Conservation (phyloP, 2,329 filamentous ascomycete genomes). For the Nannizziopsis barbatae region DNA sequence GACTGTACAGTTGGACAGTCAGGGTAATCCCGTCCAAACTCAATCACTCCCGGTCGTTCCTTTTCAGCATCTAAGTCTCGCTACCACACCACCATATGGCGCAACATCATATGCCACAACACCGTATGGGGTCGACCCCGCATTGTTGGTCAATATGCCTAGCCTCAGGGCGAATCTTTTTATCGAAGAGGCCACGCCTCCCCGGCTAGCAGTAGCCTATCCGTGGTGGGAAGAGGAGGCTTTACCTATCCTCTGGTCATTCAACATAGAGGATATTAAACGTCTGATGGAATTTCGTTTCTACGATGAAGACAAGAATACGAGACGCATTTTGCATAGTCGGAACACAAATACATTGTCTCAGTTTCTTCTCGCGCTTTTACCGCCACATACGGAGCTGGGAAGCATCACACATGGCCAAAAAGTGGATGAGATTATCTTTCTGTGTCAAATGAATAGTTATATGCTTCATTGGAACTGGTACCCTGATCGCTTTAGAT, state of each 20-base stretch:
- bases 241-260: slow-evolving; percentile 29
- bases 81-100: no score
- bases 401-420: slow-evolving; percentile 26
- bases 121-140: no score
- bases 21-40: no score
- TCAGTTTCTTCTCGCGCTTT: slow-evolving; percentile 23
- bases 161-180: background rate
- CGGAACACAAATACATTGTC: slow-evolving; percentile 28
- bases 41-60: no score
- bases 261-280: slow-evolving; percentile 29
- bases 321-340: slow-evolving; percentile 26
- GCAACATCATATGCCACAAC: no score
- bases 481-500: slow-evolving; percentile 23
- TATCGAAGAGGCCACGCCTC: slow-evolving; percentile 14
- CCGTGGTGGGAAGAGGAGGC: slow-evolving; percentile 36
- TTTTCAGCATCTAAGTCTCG: no score
- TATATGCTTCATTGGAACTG: slow-evolving; percentile 27
- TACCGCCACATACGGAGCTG: slow-evolving; percentile 23
- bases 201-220: slow-evolving; percentile 25
- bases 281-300: slow-evolving; percentile 30
- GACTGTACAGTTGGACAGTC: no score
- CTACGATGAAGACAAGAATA: slow-evolving; percentile 27
- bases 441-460: slow-evolving; percentile 22
- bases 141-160: background rate
- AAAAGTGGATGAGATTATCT: slow-evolving; percentile 32